These are phyloP conservation scores for Polysphondylium violaceum DNA, from an alignment of 78 protist species.

Conservation along the genomic window DNA sequence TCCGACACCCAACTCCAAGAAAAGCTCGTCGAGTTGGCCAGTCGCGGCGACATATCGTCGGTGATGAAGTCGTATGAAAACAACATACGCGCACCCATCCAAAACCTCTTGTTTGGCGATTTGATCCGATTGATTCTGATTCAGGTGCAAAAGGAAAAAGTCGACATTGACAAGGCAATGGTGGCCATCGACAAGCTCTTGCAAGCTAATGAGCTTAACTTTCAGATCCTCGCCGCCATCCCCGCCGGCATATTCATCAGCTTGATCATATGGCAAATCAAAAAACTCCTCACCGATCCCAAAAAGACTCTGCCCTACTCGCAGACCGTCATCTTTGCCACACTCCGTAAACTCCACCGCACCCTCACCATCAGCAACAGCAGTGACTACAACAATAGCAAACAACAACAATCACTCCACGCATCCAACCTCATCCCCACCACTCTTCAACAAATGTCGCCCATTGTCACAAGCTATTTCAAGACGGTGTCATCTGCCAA, in stretches of 20 bases:
- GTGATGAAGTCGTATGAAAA: slow-evolving; percentile 58
- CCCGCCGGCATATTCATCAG: slow-evolving; percentile 28
- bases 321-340: slow-evolving; percentile 21
- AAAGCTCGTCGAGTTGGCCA: neutral
- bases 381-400: neutral
- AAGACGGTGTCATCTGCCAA: too few relatives aligned
- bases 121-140: slow-evolving; percentile 44
- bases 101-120: slow-evolving; percentile 41
- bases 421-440: neutral
- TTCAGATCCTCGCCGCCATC: slow-evolving; percentile 67
- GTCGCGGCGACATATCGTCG: slow-evolving; percentile 38
- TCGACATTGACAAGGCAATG: slow-evolving; percentile 75
- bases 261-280: slow-evolving; percentile 12
- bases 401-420: too few relatives aligned
- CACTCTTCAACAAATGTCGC: neutral
- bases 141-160: slow-evolving; percentile 74
- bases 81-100: slow-evolving; percentile 19
- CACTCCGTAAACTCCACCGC: slow-evolving; percentile 28
- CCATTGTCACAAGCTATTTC: too few relatives aligned
- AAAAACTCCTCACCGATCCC: neutral
- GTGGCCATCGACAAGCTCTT: slow-evolving; percentile 65
- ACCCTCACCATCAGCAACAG: slow-evolving; percentile 6
- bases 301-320: slow-evolving; percentile 33
- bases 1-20: neutral
- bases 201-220: slow-evolving; percentile 68